A percentile compares a stretch with the other conserved stretches of the same genome.
phyloP scores from a whole-genome alignment of 1,284 basidiomycete species.

The Apiotrichum akiyoshidainum region DNA sequence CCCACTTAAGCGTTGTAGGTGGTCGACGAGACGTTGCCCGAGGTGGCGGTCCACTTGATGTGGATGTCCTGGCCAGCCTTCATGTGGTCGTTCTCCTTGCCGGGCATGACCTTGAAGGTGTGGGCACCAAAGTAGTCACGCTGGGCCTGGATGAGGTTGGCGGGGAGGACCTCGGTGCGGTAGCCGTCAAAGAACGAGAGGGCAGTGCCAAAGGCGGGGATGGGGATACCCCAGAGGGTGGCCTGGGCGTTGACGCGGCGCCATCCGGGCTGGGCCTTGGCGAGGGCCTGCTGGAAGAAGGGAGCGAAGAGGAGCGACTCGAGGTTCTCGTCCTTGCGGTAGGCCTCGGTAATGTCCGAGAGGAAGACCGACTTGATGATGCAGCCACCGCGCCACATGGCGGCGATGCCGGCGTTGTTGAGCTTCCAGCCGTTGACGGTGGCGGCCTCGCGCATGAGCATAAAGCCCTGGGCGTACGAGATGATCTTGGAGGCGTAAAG shows the following conservation, averaged over 20 bases:
- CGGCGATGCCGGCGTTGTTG: slow-evolving; percentile 88
- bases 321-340: slow-evolving; percentile 78
- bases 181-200: slow-evolving; percentile 99
- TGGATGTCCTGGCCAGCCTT: slow-evolving; percentile 78
- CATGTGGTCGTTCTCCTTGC: slow-evolving; percentile 79
- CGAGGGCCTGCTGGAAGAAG: slow-evolving; percentile 97
- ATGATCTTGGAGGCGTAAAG: slow-evolving; percentile 99
- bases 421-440: slow-evolving; percentile 71
- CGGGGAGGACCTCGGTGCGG: slow-evolving; percentile 78
- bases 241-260: slow-evolving; percentile 95
- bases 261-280: slow-evolving; percentile 96
- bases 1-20: slow-evolving; percentile 79
- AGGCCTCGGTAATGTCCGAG: slow-evolving; percentile 86
- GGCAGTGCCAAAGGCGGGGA: slow-evolving; percentile 92
- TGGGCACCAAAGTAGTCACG: slow-evolving; percentile 64
- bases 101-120: slow-evolving; percentile 86
- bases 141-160: slow-evolving; percentile 92
- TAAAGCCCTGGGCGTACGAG: slow-evolving; percentile 99
- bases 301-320: slow-evolving; percentile 94
- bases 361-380: slow-evolving; percentile 98
- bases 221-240: slow-evolving; percentile 95
- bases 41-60: slow-evolving; percentile 56
- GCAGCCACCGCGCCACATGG: slow-evolving; percentile 99
- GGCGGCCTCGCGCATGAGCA: slow-evolving; percentile 98
- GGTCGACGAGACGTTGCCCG: slow-evolving; percentile 68